Evolutionary conservation across 345 rosid genomes (phyloP), one percentile per base, ranked within the genome.

Genomic region (Pugionium dolabratum): DNA sequence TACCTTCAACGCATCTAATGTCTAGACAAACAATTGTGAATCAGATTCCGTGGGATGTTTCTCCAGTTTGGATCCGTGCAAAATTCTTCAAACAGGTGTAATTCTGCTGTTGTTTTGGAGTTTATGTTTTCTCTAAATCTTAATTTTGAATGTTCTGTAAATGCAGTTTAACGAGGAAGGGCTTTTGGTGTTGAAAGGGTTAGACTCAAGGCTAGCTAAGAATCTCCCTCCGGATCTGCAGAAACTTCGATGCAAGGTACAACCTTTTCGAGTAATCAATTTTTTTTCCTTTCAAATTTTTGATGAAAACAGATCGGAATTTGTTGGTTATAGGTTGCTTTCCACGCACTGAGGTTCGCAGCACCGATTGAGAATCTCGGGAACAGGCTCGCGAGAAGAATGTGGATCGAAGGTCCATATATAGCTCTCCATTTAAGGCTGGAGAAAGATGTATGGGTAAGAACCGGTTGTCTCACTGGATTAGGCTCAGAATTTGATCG

Each of bases 371-470:
- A 71, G 70, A 80, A 79, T 36, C 80, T 88, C 2, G 95, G 95
- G 4, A 79, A 80, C 67, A 76, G 66, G 55, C 79, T 88, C 1
- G 86, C 95, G 5, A 83, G 79, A 53, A 86, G 91, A 78, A 84
- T 86, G 89, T 84, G 91, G 95, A 77, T 85, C 1, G 95, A 85
- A 75, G 91, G 95, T 62, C 91, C 91, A 8, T 84, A 84, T 35
- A 58, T 88, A 28, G 91, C 89, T 39, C 79, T 88, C 27, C 89
- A 88, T 76, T 80, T 85, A 54, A 81, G 89, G 66, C 79, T 85
- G 35, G 89, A 88, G 80, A 84, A 79, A 79, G 95, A 88, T 61
- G 89, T 88, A 3, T 88, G 91, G 95, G 82, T 84, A 2, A 72
- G 91, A 83, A 86, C 87, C 18, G 92, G 95, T 55, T 88, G 95